These are phyloP conservation scores for Candida frijolesensis DNA, from an alignment of 1,139 yeast genomes.

Conservation along the genomic window DNA sequence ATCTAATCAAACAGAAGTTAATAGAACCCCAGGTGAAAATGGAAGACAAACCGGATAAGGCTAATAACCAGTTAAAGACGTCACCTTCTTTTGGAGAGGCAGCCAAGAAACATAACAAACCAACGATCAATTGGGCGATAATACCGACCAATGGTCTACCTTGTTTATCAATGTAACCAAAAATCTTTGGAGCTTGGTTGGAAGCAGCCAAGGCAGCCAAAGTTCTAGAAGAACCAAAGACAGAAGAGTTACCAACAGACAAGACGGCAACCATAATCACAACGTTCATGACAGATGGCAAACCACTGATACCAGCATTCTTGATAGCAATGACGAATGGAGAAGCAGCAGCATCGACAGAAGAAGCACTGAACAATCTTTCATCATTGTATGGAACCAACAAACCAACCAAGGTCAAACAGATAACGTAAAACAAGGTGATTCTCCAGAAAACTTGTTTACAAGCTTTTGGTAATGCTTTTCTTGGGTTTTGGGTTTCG, in stretches of 20 bases:
- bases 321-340: constrained; percentile 51
- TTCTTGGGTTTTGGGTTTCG: constrained; percentile 43
- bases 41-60: constrained; percentile 82
- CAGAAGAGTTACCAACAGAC: constrained; percentile 57
- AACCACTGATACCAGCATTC: constrained; percentile 44
- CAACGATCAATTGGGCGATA: constrained; percentile 56
- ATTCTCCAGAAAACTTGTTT: constrained; percentile 53
- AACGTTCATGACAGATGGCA: constrained; percentile 51
- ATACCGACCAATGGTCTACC: constrained; percentile 79
- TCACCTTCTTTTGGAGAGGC: constrained; percentile 64
- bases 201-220: constrained; percentile 80
- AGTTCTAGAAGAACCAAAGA: constrained; percentile 79
- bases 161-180: constrained; percentile 70
- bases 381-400: constrained; percentile 42
- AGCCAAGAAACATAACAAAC: constrained; percentile 72
- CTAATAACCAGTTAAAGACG: constrained; percentile 80
- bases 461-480: constrained; percentile 45
- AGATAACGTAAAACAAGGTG: constrained; percentile 44
- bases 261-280: constrained; percentile 49
- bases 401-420: constrained; percentile 46
- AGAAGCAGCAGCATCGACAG: constrained; percentile 47
- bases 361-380: constrained; percentile 33
- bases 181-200: constrained; percentile 74
- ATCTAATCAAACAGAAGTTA: constrained; percentile 73
- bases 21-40: constrained; percentile 85